Percentiles rank a stretch among this genome's conserved stretches.
Conservation (phyloP, 2,329 filamentous ascomycete species). For the Triangularia setosa region DNA sequence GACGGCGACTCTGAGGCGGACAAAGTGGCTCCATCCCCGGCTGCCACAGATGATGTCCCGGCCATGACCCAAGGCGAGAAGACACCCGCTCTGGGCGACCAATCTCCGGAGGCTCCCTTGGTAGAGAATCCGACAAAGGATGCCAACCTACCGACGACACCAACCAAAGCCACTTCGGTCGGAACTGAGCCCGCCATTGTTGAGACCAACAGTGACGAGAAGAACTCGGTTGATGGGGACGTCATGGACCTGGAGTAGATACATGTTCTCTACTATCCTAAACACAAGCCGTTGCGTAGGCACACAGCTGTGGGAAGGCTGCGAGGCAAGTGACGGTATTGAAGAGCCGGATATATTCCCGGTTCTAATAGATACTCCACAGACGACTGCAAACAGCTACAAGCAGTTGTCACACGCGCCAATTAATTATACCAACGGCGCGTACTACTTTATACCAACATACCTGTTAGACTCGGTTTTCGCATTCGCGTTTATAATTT, state of each 20-base stretch:
- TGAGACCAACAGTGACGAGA: conserved; percentile 15
- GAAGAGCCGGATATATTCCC: not conserved
- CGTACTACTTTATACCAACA: not conserved
- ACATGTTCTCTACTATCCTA: not conserved
- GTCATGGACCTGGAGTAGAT: conserved; percentile 16
- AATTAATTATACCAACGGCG: not conserved
- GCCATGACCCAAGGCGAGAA: conserved; percentile 23
- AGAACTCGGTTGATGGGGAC: conserved; percentile 14
- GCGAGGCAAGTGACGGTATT: not conserved
- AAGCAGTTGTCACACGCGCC: not conserved
- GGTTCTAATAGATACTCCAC: not conserved
- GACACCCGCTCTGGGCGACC: conserved; percentile 12
- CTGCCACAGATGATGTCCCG: conserved; percentile 24
- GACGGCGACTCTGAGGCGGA: conserved; percentile 10
- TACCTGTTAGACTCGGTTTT: not conserved
- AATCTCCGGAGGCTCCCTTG: conserved; percentile 12
- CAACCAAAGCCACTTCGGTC: conserved; percentile 11
- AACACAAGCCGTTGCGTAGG: not conserved
- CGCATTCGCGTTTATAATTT: too few species aligned
- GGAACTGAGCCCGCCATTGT: conserved; percentile 14
- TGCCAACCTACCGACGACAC: conserved; percentile 12
- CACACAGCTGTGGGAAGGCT: not conserved
- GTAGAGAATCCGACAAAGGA: conserved; percentile 5
- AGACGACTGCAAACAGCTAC: not conserved
- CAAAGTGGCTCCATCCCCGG: conserved; percentile 23